Evolutionary conservation across 2,329 filamentous ascomycete species (phyloP), one percentile per base, ranked within the genome.

Genomic region (Dothideomycetidae sp.): DNA sequence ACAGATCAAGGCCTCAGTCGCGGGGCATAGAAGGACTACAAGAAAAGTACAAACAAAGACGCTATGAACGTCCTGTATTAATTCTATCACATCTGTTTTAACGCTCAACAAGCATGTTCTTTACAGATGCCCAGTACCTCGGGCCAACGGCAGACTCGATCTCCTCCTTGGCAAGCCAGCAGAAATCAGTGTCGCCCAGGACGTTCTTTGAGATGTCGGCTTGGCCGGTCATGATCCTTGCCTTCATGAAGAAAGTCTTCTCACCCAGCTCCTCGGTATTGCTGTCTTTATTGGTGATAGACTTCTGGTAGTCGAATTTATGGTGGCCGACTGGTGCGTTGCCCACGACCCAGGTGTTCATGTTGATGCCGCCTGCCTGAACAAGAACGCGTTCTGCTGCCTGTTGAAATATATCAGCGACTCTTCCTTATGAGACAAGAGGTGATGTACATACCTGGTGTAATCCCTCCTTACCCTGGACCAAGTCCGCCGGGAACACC

Each of bases 261-360:
- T 80, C 72, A 37, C 82, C 84, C 40, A 68, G 61, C 39, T 68
- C 59, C 47, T 65, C 53, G 16, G 49, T 41, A 18, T 52, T 50
- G 29, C 51, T 44, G 9, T 44, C 41, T n/a, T 47, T 46, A 32
- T 52, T 45, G 41, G 40, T 45, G 45, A 50, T 41, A 44, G 54
- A 51, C 28, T 45, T 44, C 48, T 48, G 68, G 68, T 66, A 68
- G 44, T 73, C 63, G 43, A 63, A 64, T 47, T 81, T 67, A 52
- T 81, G 63, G 61, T 94, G 81, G 16, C 86, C 88, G 41, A 94
- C 72, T 9, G 90, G 90, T 41, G 81, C 80, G 50, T 85, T 85
- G 43, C 85, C 88, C 36, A 98, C 81, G 49, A 96, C 74, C 86
- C 90, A 98, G 39, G 85, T 94, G 66, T 96, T 96, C 86, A 98